phyloP scores from a whole-genome alignment of 1,284 basidiomycete species.

The Microbotryum silenes-acaulis region DNA sequence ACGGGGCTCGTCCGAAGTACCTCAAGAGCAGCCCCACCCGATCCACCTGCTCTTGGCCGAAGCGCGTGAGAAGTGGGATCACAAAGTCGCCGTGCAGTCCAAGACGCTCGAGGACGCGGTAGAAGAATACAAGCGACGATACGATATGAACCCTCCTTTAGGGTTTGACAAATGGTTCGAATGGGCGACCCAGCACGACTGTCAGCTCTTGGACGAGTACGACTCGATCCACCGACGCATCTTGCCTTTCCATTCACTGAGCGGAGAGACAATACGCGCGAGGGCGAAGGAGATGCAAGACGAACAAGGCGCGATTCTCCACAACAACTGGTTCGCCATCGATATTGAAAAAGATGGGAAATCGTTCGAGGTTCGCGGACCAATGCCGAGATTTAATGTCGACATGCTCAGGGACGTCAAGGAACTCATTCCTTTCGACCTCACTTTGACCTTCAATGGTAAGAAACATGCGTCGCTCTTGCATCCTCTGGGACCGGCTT shows the following conservation, averaged over 20 bases:
- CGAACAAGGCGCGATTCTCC: neutral
- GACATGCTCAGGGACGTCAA: slow-evolving; percentile 9
- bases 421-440: slow-evolving; percentile 11
- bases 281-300: slow-evolving; percentile 1
- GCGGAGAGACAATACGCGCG: slow-evolving; percentile 5
- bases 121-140: slow-evolving; percentile 21
- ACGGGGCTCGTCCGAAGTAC: too few relatives aligned
- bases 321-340: neutral
- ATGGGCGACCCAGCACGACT: slow-evolving; percentile 12
- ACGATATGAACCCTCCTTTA: slow-evolving; percentile 17
- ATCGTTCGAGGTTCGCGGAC: neutral
- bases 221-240: slow-evolving; percentile 23
- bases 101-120: slow-evolving; percentile 17
- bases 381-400: neutral
- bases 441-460: slow-evolving; percentile 25
- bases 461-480: too few relatives aligned
- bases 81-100: slow-evolving; percentile 7
- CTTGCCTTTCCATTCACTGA: slow-evolving; percentile 18
- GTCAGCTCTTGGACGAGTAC: slow-evolving; percentile 29
- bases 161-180: slow-evolving; percentile 29
- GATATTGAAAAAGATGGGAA: neutral
- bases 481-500: too few relatives aligned
- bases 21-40: slow-evolving; percentile 1
- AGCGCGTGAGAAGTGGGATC: slow-evolving; percentile 3
- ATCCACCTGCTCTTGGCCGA: slow-evolving; percentile 6